Conservation (phyloP, 208 protist genomes). For the Acanthamoeba triangularis region DNA sequence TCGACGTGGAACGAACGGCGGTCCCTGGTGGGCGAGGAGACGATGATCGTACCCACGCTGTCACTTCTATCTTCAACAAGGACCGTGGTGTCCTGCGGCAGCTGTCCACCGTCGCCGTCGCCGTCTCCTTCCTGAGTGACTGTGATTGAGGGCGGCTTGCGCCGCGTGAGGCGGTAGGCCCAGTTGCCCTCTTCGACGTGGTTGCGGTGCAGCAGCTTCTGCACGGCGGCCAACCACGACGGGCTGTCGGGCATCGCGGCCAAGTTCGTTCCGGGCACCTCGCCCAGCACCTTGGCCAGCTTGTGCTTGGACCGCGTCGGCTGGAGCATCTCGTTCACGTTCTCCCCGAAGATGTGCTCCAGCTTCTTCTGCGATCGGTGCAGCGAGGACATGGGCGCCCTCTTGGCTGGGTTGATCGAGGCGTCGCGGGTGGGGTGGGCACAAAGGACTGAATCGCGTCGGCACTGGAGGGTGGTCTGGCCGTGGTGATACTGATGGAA, state of each 20-base stretch:
- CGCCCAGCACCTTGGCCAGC: neutral
- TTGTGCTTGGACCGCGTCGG: neutral
- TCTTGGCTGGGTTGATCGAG: too few relatives aligned
- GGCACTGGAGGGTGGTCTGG: too few relatives aligned
- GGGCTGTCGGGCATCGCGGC: neutral
- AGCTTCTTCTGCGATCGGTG: neutral
- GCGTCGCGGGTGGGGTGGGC: too few relatives aligned
- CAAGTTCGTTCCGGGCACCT: neutral
- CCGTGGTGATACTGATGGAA: too few relatives aligned
- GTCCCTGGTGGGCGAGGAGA: neutral
- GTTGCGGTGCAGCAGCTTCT: neutral
- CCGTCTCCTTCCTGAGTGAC: neutral
- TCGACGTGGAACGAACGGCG: neutral
- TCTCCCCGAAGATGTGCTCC: neutral
- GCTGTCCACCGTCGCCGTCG: neutral
- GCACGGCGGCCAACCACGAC: neutral
- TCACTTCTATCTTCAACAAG: neutral
- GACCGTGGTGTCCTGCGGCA: too few relatives aligned
- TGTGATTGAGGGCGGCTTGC: neutral
- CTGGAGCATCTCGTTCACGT: neutral
- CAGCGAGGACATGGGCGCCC: too few relatives aligned
- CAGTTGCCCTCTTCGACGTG: neutral
- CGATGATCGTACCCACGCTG: neutral
- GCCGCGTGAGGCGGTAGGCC: neutral
- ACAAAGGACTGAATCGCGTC: too few relatives aligned